Evolutionary conservation across 139 green algal genomes (phyloP).

Genomic region (Picochlorum sp.): DNA sequence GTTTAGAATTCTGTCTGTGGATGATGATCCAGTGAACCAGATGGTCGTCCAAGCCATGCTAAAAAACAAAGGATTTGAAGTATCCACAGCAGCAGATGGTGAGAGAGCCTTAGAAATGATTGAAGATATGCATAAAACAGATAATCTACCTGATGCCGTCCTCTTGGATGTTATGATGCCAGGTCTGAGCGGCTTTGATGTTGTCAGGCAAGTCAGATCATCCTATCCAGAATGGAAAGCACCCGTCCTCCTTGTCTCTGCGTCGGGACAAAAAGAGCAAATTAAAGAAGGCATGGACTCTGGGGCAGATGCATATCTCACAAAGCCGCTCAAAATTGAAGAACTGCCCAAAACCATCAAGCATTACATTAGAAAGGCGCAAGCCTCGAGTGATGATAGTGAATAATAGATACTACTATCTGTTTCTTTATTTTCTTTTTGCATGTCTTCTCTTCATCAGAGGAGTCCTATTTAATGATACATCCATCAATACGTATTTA

Average conservation of each 20-base stretch:
- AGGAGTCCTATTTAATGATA: too few species aligned
- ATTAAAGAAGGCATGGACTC: slow-evolving; percentile 53
- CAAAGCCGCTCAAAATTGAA: slow-evolving; percentile 51
- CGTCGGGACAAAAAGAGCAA: slow-evolving; percentile 58
- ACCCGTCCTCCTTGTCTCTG: slow-evolving; percentile 63
- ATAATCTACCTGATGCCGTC: slow-evolving; percentile 45
- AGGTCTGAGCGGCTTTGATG: slow-evolving; percentile 48
- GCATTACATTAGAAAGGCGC: not conserved
- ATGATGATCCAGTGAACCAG: slow-evolving; percentile 58
- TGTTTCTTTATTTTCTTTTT: not conserved
- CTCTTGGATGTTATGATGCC: slow-evolving; percentile 77
- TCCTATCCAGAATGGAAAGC: slow-evolving; percentile 45
- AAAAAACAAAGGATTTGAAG: slow-evolving; percentile 34
- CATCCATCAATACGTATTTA: too few species aligned
- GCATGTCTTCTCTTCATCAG: not conserved
- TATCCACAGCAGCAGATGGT: slow-evolving; percentile 29
- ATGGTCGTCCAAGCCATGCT: slow-evolving; percentile 60
- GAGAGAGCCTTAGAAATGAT: slow-evolving; percentile 31
- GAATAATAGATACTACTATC: too few species aligned
- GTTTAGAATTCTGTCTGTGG: slow-evolving; percentile 42
- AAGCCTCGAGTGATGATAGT: not conserved
- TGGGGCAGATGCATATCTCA: slow-evolving; percentile 59
- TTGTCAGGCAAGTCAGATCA: slow-evolving; percentile 19
- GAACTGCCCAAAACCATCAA: slow-evolving; percentile 54
- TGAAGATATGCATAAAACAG: not conserved